These are phyloP conservation scores for Cryptosporidium sp. DNA, from an alignment of 169 alveolate genomes.

Conservation along the genomic window DNA sequence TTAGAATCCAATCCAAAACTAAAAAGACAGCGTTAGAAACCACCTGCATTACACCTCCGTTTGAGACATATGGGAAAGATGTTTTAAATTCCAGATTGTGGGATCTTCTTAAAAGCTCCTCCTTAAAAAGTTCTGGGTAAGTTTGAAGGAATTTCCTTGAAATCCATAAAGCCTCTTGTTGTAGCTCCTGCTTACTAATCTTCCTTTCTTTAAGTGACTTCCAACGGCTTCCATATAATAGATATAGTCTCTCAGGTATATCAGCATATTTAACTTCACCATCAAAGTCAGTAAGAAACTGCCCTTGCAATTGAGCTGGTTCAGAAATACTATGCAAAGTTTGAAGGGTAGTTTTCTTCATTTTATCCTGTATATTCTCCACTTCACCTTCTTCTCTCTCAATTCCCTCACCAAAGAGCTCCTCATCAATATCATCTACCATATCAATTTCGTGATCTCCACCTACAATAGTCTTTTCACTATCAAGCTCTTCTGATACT, in stretches of 20 bases:
- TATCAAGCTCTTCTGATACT: background rate
- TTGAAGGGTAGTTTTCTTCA: constrained; percentile 48
- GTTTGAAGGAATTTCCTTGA: constrained; percentile 40
- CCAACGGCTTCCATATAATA: constrained; percentile 52
- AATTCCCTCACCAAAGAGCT: constrained; percentile 3
- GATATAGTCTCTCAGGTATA: constrained; percentile 64
- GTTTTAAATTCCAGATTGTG: constrained; percentile 49
- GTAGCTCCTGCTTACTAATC: constrained; percentile 33
- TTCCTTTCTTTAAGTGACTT: constrained; percentile 25
- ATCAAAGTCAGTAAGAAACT: constrained; percentile 60
- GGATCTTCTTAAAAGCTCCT: constrained; percentile 43
- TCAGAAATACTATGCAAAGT: constrained; percentile 32
- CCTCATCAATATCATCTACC: constrained; percentile 10
- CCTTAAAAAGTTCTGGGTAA: constrained; percentile 66
- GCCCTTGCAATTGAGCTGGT: constrained; percentile 49
- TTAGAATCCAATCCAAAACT: constrained; percentile 61
- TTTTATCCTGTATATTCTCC: constrained; percentile 18
- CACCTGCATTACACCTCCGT: constrained; percentile 28
- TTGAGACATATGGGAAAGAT: constrained; percentile 52
- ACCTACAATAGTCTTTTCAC: background rate
- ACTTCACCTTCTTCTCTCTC: constrained; percentile 44
- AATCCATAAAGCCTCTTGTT: constrained; percentile 53
- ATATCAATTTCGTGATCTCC: constrained; percentile 21
- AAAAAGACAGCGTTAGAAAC: constrained; percentile 34
- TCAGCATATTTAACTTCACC: constrained; percentile 48